These are phyloP conservation scores for Fusarium zealandicum DNA, from an alignment of 2,329 filamentous ascomycete species.

Conservation along the genomic window DNA sequence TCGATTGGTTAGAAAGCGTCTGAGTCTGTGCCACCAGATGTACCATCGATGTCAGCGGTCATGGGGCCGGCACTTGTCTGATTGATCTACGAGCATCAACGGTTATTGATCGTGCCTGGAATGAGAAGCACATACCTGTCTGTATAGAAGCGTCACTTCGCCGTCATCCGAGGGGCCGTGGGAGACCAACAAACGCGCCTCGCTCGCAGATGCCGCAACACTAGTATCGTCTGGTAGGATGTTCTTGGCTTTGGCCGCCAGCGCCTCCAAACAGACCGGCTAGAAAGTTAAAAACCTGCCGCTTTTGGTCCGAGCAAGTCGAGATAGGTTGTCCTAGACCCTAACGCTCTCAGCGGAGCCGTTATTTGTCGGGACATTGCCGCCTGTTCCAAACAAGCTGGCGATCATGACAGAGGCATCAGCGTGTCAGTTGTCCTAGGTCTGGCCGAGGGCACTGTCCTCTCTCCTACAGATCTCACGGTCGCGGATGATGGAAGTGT, in stretches of 20 bases:
- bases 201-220: no score
- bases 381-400: constrained; percentile 63
- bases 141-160: constrained; percentile 68
- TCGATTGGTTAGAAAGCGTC: constrained; percentile 66
- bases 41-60: constrained; percentile 65
- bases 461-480: constrained; percentile 62
- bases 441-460: constrained; percentile 68
- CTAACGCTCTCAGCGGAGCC: constrained; percentile 50
- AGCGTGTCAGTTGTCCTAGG: constrained; percentile 65
- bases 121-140: constrained; percentile 47
- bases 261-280: constrained; percentile 39
- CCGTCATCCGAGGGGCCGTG: constrained; percentile 65
- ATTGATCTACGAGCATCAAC: constrained; percentile 62
- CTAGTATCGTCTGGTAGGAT: constrained; percentile 44
- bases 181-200: no score
- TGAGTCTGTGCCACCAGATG: constrained; percentile 67
- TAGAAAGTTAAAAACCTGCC: constrained; percentile 38
- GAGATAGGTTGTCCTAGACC: constrained; percentile 54
- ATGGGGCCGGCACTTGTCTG: constrained; percentile 73
- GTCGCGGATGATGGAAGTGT: constrained; percentile 73
- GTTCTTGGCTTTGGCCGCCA: constrained; percentile 6
- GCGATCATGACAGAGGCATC: constrained; percentile 63
- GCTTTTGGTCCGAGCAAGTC: constrained; percentile 35
- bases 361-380: constrained; percentile 46
- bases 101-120: background rate